Conservation (phyloP, 345 rosid genomes). For the Clausena lansium region DNA sequence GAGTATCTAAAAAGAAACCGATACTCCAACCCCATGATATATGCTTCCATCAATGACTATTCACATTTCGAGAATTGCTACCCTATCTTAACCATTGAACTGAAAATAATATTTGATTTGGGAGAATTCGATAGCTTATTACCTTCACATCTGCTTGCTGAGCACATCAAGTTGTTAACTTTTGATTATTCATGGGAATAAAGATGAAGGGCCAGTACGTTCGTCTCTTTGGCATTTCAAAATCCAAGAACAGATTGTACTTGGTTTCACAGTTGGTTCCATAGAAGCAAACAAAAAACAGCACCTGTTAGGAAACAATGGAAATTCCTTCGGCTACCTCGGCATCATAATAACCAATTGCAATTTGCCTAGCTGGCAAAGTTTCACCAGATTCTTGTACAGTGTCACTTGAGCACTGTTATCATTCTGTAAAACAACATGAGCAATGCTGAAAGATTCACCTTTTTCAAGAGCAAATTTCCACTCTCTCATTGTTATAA, state of each 20-base stretch:
- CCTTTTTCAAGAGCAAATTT: constrained; percentile 69
- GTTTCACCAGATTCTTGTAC: constrained; percentile 61
- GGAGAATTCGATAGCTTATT: background rate
- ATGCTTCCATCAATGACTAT: background rate
- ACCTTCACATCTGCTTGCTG: background rate
- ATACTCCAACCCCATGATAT: too few species aligned
- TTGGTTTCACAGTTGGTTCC: background rate
- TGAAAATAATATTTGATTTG: background rate
- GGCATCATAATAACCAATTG: constrained; percentile 74
- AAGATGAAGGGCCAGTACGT: background rate
- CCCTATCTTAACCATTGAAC: background rate
- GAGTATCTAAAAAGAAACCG: too few species aligned
- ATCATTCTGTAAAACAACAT: constrained; percentile 50
- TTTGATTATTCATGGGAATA: background rate
- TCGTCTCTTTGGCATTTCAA: background rate
- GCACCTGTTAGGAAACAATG: background rate
- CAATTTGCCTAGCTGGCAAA: constrained; percentile 65
- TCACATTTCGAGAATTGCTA: background rate
- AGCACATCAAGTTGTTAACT: too few species aligned
- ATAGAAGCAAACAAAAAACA: background rate
- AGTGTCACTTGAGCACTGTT: constrained; percentile 47
- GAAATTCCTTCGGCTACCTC: constrained; percentile 29
- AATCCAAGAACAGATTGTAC: background rate
- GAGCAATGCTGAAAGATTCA: constrained; percentile 58
- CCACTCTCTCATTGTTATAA: constrained; percentile 77